Conservation (phyloP, 148 eudicot species). For the Chenopodium formosanum region DNA sequence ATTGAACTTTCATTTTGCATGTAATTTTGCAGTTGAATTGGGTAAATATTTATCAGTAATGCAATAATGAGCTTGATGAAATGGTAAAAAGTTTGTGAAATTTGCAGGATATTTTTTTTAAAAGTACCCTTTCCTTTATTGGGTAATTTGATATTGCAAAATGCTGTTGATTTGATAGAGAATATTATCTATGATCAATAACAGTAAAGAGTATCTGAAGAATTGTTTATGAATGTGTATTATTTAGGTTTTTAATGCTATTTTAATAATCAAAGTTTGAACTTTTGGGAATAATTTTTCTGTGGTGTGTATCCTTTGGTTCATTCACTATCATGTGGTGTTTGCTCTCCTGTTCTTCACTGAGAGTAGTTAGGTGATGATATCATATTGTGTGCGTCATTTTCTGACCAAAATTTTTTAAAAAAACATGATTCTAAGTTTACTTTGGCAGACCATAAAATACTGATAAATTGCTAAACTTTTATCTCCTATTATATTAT, state of each 20-base stretch:
- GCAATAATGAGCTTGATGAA: neutral
- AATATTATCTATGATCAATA: neutral
- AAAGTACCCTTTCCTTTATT: neutral
- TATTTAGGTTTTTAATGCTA: neutral
- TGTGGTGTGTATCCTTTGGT: neutral
- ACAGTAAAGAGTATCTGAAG: neutral
- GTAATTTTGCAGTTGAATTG: neutral
- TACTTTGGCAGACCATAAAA: neutral
- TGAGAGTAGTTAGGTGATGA: constrained; percentile 5
- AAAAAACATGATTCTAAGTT: neutral
- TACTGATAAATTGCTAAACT: neutral
- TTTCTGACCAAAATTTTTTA: neutral
- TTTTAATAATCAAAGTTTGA: neutral
- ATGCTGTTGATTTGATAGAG: constrained; percentile 2
- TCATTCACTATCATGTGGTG: constrained; percentile 9
- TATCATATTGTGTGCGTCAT: neutral
- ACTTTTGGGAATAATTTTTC: neutral
- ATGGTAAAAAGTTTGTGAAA: neutral
- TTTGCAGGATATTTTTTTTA: neutral
- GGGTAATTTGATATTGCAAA: constrained; percentile 1
- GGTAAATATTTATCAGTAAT: neutral
- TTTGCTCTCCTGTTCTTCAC: neutral
- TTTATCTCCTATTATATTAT: neutral
- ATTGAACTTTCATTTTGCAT: constrained; percentile 1
- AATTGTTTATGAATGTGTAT: neutral